phyloP scores from a whole-genome alignment of 176 grass and related monocot genomes.

The Poa pratensis region DNA sequence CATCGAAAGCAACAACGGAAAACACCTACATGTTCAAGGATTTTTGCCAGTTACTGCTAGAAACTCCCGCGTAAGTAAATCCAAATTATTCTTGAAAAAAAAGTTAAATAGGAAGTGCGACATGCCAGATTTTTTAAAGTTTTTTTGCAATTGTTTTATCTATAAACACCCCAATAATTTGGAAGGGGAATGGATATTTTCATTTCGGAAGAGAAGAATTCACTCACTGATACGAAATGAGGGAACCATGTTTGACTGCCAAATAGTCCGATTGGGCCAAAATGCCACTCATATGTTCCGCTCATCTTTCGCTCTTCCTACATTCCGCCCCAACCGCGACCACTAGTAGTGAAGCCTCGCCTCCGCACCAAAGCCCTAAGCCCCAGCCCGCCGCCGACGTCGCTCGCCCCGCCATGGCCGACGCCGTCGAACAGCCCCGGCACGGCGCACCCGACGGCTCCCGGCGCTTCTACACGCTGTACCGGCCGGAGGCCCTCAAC shows the following conservation, averaged over 20 bases:
- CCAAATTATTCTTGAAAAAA: no score
- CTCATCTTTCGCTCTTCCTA: not conserved
- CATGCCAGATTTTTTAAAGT: no score
- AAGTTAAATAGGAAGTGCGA: no score
- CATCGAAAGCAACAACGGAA: no score
- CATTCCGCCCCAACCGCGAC: not conserved
- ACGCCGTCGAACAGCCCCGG: not conserved
- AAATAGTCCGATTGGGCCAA: not conserved
- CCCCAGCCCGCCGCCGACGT: not conserved
- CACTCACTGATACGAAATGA: not conserved
- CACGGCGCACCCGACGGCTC: not conserved
- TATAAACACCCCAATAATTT: not conserved
- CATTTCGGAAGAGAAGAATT: not conserved
- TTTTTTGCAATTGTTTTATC: no score
- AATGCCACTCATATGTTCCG: not conserved
- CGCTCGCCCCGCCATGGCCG: conserved; percentile 39
- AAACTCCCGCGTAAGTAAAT: no score
- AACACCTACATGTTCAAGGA: no score
- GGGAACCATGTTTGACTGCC: not conserved
- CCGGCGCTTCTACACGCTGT: conserved; percentile 51
- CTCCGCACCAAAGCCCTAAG: conserved; percentile 31
- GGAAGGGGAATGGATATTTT: not conserved
- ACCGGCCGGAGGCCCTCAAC: conserved; percentile 49
- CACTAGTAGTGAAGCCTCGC: not conserved
- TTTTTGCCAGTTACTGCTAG: no score